Percentiles rank a stretch among this genome's conserved stretches.
Conservation (phyloP, 2,329 filamentous ascomycete species). For the Colletotrichum gigasporum region DNA sequence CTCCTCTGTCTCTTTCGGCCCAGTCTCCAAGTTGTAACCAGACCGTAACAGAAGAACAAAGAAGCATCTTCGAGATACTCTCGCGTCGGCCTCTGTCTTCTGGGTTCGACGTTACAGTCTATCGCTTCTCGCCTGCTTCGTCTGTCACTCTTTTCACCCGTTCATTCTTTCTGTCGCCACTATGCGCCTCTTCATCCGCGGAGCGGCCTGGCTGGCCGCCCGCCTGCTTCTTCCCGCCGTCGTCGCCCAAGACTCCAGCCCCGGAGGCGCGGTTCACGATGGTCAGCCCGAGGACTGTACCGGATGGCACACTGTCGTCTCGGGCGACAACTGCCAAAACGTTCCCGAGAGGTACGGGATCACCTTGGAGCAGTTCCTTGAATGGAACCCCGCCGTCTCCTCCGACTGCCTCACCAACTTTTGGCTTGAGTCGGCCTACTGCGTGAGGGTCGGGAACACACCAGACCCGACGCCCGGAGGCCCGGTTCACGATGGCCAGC, state of each 20-base stretch:
- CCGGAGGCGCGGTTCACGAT: not conserved
- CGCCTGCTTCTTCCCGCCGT: no score
- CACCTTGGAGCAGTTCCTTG: constrained; percentile 36
- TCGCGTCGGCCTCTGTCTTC: no score
- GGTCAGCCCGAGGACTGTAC: not conserved
- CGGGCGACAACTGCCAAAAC: constrained; percentile 34
- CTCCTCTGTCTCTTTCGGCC: no score
- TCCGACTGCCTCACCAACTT: constrained; percentile 39
- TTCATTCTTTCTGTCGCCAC: no score
- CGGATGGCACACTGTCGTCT: constrained; percentile 27
- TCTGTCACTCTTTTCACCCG: no score
- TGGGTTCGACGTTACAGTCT: no score
- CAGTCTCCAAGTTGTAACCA: no score
- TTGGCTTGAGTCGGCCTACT: constrained; percentile 37
- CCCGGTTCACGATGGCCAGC: not conserved
- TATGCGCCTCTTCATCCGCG: no score
- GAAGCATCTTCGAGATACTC: no score
- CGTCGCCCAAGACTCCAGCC: not conserved
- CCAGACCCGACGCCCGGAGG: not conserved
- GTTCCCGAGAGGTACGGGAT: constrained; percentile 32
- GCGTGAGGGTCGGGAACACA: constrained; percentile 34
- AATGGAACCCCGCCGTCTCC: constrained; percentile 39
- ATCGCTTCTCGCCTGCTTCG: no score
- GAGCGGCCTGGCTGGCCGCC: no score
- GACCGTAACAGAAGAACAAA: no score